Conservation (phyloP, 495 filamentous ascomycete species). For the Neurospora sp. region DNA sequence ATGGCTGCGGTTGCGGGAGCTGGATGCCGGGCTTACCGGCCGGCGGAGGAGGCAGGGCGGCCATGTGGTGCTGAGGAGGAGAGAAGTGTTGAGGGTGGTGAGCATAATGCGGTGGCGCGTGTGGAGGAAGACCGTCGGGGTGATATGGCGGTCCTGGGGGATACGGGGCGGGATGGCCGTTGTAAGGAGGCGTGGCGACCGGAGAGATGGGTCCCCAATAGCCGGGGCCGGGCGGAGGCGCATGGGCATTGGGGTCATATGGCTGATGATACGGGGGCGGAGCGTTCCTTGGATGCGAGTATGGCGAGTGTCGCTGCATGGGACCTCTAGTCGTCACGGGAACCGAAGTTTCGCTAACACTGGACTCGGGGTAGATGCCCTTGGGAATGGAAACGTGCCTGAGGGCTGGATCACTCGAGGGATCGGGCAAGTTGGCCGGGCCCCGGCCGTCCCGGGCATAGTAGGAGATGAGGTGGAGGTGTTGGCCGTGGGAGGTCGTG, state of each 20-base stretch:
- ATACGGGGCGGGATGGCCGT: slow-evolving; percentile 12
- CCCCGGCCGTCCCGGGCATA: slow-evolving; percentile 68
- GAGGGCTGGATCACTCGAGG: slow-evolving; percentile 68
- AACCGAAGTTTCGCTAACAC: slow-evolving; percentile 67
- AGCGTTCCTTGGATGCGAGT: slow-evolving; percentile 31
- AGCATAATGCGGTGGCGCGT: slow-evolving; percentile 4
- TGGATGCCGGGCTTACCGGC: slow-evolving; percentile 1
- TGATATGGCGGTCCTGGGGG: neutral
- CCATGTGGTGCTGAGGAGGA: slow-evolving; percentile 1
- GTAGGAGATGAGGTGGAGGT: slow-evolving; percentile 95
- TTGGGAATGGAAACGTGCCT: slow-evolving; percentile 77
- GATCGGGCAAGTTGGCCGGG: slow-evolving; percentile 59
- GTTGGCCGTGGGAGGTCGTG: slow-evolving; percentile 78
- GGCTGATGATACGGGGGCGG: slow-evolving; percentile 33
- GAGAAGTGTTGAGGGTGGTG: neutral
- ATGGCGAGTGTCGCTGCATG: slow-evolving; percentile 31
- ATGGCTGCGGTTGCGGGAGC: slow-evolving; percentile 12
- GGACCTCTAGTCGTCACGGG: slow-evolving; percentile 37
- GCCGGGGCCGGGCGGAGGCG: slow-evolving; percentile 31
- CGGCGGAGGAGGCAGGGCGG: neutral
- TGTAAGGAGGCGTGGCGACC: slow-evolving; percentile 30
- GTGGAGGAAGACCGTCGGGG: slow-evolving; percentile 7
- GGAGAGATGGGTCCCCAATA: slow-evolving; percentile 62
- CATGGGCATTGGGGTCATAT: slow-evolving; percentile 36
- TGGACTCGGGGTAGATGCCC: slow-evolving; percentile 94